Percentiles rank a stretch among this genome's conserved stretches.
Evolutionary conservation across 2,329 filamentous ascomycete genomes (phyloP).

Genomic region (Falciphora oryzae): DNA sequence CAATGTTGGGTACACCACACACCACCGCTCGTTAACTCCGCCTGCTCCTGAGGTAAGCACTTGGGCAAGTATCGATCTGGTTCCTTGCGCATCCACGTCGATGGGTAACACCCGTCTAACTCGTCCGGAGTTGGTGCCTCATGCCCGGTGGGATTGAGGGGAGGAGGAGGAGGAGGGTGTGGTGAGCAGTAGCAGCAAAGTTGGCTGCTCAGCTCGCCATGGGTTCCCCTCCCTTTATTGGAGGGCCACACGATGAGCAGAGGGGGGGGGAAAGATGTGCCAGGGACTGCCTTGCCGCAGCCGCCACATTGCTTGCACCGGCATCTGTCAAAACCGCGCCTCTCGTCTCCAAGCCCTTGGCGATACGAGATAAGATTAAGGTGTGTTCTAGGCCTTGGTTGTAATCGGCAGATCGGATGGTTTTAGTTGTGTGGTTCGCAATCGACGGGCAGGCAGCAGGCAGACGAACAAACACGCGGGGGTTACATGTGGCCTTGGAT

Average conservation of each 20-base stretch:
- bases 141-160: not conserved
- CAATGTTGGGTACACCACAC: not conserved
- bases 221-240: not conserved
- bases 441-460: no score
- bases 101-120: no score
- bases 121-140: not conserved
- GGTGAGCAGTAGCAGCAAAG: not conserved
- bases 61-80: not conserved
- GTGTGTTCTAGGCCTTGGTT: no score
- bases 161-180: not conserved
- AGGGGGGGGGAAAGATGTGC: not conserved
- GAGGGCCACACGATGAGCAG: no score
- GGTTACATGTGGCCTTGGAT: no score
- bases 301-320: not conserved
- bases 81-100: not conserved
- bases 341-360: not conserved
- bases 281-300: not conserved
- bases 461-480: no score
- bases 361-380: not conserved
- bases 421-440: no score
- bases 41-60: not conserved
- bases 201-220: not conserved
- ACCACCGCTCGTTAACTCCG: not conserved
- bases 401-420: no score
- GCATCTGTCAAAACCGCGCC: not conserved